Evolutionary conservation across 2,329 filamentous ascomycete genomes (phyloP).

Genomic region (Trichoderma atroviride): DNA sequence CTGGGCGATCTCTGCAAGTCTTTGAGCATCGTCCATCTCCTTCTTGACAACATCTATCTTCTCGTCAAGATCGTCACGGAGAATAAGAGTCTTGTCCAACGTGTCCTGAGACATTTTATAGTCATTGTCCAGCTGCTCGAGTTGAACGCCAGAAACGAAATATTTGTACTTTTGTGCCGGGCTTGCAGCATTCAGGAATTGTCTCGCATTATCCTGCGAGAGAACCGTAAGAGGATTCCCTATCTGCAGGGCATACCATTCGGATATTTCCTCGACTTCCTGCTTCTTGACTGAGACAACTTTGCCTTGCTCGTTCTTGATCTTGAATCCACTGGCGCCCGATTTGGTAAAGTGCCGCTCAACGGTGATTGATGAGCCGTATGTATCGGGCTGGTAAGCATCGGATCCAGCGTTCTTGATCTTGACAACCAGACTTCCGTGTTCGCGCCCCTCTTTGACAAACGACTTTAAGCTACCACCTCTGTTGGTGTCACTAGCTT

Average conservation of each 20-base stretch:
- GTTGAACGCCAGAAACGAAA: slow-evolving; percentile 90
- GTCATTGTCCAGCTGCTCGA: slow-evolving; percentile 89
- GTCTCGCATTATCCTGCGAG: slow-evolving; percentile 91
- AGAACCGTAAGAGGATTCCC: slow-evolving; percentile 96
- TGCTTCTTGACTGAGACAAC: slow-evolving; percentile 79
- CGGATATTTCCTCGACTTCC: slow-evolving; percentile 89
- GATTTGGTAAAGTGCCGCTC: slow-evolving; percentile 82
- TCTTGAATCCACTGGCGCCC: slow-evolving; percentile 80
- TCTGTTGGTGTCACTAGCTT: slow-evolving; percentile 89
- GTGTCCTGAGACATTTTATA: slow-evolving; percentile 82
- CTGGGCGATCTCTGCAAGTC: slow-evolving; percentile 65
- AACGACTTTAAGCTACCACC: slow-evolving; percentile 87
- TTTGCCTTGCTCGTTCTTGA: slow-evolving; percentile 72
- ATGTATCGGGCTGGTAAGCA: slow-evolving; percentile 80
- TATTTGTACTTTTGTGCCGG: slow-evolving; percentile 91
- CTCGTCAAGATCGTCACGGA: slow-evolving; percentile 42
- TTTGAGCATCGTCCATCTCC: slow-evolving; percentile 60
- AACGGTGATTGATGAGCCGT: slow-evolving; percentile 83
- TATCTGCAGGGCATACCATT: slow-evolving; percentile 90
- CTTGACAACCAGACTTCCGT: slow-evolving; percentile 74
- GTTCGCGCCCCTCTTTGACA: slow-evolving; percentile 85
- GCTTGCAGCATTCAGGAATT: slow-evolving; percentile 86
- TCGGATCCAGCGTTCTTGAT: slow-evolving; percentile 89
- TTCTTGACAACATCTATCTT: slow-evolving; percentile 43
- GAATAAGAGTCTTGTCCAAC: slow-evolving; percentile 63